Percentiles rank a stretch among this genome's conserved stretches.
phyloP scores from a whole-genome alignment of 2,329 filamentous ascomycete genomes.

The Colletotrichum destructivum region DNA sequence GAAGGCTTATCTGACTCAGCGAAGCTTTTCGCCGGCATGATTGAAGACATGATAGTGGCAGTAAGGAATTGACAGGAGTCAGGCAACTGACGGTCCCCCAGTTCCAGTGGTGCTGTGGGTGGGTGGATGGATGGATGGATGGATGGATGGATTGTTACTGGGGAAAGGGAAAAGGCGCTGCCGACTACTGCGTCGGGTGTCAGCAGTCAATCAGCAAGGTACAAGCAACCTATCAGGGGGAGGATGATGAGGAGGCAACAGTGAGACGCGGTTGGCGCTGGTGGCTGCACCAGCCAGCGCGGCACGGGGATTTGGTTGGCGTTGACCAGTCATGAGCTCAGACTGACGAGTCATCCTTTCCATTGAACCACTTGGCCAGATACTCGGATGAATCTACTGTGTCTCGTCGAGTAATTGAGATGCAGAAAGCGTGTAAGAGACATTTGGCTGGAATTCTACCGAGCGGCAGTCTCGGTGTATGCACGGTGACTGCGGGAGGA shows the following conservation, averaged over 20 bases:
- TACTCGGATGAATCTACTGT: constrained; percentile 6
- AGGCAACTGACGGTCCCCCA: background rate
- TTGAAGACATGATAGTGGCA: background rate
- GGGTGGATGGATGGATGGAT: background rate
- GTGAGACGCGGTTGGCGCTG: constrained; percentile 24
- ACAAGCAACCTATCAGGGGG: background rate
- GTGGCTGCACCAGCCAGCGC: background rate
- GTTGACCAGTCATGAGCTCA: constrained; percentile 18
- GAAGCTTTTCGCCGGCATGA: constrained; percentile 37
- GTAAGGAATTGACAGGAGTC: background rate
- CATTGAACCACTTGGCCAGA: constrained; percentile 13
- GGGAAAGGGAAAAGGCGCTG: too few relatives aligned
- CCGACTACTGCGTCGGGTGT: background rate
- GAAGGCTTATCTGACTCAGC: constrained; percentile 30
- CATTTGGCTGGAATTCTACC: background rate
- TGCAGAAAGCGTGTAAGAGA: background rate
- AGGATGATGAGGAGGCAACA: too few relatives aligned
- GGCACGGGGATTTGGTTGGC: constrained; percentile 10
- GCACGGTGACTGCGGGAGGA: constrained; percentile 11
- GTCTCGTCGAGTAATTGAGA: constrained; percentile 25
- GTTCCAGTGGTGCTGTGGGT: background rate
- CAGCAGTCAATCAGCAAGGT: background rate
- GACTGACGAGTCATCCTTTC: constrained; percentile 1
- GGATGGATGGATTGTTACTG: background rate
- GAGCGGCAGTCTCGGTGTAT: constrained; percentile 16